These are phyloP conservation scores for Albifimbria verrucaria DNA, from an alignment of 2,329 filamentous ascomycete species.

Conservation along the genomic window DNA sequence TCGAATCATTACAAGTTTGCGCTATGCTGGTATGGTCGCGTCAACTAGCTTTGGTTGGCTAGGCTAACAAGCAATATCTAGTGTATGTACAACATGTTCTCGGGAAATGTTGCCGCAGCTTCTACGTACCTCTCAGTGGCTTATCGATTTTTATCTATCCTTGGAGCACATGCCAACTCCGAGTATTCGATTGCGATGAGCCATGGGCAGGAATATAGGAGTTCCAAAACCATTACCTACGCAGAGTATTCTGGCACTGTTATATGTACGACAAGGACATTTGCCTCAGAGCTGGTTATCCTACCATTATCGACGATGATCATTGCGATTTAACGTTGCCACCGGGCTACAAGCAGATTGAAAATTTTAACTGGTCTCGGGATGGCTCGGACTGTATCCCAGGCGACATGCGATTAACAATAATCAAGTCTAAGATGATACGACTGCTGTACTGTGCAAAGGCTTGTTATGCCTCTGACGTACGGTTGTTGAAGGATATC, in stretches of 20 bases:
- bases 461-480: neutral
- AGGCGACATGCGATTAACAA: neutral
- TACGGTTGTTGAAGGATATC: neutral
- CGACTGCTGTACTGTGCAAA: neutral
- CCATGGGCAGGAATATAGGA: neutral
- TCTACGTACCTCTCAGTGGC: neutral
- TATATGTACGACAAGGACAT: neutral
- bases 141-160: neutral
- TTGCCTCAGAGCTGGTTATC: neutral
- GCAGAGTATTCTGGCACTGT: neutral
- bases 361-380: neutral
- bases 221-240: neutral
- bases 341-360: neutral
- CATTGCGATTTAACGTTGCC: neutral
- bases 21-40: neutral
- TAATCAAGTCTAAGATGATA: neutral
- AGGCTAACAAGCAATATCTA: neutral
- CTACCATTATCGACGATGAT: neutral
- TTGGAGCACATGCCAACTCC: neutral
- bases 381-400: neutral
- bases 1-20: neutral
- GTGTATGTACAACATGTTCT: neutral
- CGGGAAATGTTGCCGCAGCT: neutral
- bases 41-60: neutral
- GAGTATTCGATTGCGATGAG: neutral